Conservation (phyloP, 805 yeast genomes). For the Yarrowia deformans region DNA sequence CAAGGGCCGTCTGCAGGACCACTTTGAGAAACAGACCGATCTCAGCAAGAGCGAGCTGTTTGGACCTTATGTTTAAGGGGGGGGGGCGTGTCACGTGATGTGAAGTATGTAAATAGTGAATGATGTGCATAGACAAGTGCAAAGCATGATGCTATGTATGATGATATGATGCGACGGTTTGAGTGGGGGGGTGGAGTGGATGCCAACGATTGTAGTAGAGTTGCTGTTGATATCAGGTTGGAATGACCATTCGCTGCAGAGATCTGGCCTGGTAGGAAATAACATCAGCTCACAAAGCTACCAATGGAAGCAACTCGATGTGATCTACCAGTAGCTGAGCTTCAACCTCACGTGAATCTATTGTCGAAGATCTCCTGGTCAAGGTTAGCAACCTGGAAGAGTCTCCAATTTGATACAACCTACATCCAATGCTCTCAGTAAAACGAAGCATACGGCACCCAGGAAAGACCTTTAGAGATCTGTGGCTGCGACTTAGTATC, state of each 20-base stretch:
- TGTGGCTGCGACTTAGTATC: neutral
- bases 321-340: no score
- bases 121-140: constrained; percentile 10
- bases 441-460: neutral
- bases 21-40: constrained; percentile 32
- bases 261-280: no score
- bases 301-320: no score
- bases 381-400: no score
- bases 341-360: no score
- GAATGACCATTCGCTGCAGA: no score
- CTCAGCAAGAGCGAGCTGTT: constrained; percentile 36
- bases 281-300: no score
- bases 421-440: neutral
- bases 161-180: neutral
- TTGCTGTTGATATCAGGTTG: no score
- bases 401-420: neutral
- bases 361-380: no score
- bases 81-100: constrained; percentile 5
- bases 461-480: neutral
- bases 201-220: no score
- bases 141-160: constrained; percentile 6
- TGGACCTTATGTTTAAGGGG: constrained; percentile 32
- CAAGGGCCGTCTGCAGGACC: constrained; percentile 27
- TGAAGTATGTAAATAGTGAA: constrained; percentile 30
- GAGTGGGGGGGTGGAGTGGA: neutral